Percentiles rank a stretch among this genome's conserved stretches.
Evolutionary conservation across 306 rosid genomes (phyloP).

Genomic region (Rosa persica): DNA sequence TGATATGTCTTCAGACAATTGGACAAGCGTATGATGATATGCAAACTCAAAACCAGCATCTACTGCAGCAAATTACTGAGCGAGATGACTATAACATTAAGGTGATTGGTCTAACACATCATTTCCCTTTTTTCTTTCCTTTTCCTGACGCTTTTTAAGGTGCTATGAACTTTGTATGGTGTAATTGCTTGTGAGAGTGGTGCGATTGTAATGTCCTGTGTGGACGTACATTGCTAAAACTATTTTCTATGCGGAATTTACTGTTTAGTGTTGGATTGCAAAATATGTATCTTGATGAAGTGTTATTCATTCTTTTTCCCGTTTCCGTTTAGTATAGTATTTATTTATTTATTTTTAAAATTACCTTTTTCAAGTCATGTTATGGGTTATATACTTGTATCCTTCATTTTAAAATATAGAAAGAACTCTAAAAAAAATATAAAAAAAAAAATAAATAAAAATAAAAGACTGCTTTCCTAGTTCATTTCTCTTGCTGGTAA

Average conservation of each 20-base stretch:
- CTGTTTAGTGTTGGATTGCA: neutral
- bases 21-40: constrained; percentile 97
- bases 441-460: no score
- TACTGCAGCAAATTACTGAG: constrained; percentile 93
- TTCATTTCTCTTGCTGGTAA: no score
- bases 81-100: constrained; percentile 96
- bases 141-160: neutral
- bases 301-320: neutral
- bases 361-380: neutral
- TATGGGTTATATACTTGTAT: neutral
- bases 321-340: neutral
- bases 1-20: constrained; percentile 60
- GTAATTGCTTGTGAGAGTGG: neutral
- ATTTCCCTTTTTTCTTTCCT: neutral
- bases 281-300: neutral
- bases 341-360: neutral
- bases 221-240: neutral
- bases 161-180: neutral
- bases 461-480: no score
- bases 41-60: constrained; percentile 98
- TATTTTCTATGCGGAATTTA: neutral
- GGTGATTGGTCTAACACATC: constrained; percentile 40
- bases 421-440: no score
- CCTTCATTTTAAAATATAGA: neutral
- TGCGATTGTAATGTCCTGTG: neutral